phyloP scores from a whole-genome alignment of 2,329 filamentous ascomycete genomes.

The Geosmithia morbida region DNA sequence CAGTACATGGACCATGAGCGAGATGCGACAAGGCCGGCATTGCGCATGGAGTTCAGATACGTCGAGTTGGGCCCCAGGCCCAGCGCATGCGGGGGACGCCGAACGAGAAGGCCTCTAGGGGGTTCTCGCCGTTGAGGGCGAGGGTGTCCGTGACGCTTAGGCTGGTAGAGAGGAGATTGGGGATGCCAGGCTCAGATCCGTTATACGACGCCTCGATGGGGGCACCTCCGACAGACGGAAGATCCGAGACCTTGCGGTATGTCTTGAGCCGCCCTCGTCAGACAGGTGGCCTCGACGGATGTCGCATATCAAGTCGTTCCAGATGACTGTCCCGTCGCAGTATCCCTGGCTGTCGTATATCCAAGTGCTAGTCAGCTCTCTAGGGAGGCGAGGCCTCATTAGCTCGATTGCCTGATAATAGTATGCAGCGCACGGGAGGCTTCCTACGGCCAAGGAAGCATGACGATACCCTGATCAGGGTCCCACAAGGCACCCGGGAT shows the following conservation, averaged over 20 bases:
- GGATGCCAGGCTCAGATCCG: constrained; percentile 8
- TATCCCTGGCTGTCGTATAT: constrained; percentile 13
- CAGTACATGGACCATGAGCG: constrained; percentile 20
- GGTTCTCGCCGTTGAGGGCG: constrained; percentile 1
- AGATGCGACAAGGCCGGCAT: constrained; percentile 9
- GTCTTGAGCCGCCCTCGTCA: constrained; percentile 5
- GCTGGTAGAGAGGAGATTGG: constrained; percentile 8
- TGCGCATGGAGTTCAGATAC: constrained; percentile 10
- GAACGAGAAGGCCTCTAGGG: constrained; percentile 7
- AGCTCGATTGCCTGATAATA: background rate
- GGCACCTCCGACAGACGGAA: constrained; percentile 8
- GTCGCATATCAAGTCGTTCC: constrained; percentile 13
- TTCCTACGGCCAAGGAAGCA: constrained; percentile 16
- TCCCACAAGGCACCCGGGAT: constrained; percentile 11
- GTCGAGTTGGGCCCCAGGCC: constrained; percentile 16
- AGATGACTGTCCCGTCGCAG: constrained; percentile 12
- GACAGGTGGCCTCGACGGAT: constrained; percentile 9
- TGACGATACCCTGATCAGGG: constrained; percentile 11
- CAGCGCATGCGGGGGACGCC: constrained; percentile 12
- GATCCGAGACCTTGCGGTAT: constrained; percentile 3
- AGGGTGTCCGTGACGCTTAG: constrained; percentile 9
- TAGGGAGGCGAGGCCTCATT: constrained; percentile 1
- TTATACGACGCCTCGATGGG: constrained; percentile 4
- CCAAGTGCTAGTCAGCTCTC: constrained; percentile 19
- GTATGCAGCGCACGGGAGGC: no score